These are phyloP conservation scores for Venturia effusa DNA, from an alignment of 2,329 filamentous ascomycete genomes.

Conservation along the genomic window DNA sequence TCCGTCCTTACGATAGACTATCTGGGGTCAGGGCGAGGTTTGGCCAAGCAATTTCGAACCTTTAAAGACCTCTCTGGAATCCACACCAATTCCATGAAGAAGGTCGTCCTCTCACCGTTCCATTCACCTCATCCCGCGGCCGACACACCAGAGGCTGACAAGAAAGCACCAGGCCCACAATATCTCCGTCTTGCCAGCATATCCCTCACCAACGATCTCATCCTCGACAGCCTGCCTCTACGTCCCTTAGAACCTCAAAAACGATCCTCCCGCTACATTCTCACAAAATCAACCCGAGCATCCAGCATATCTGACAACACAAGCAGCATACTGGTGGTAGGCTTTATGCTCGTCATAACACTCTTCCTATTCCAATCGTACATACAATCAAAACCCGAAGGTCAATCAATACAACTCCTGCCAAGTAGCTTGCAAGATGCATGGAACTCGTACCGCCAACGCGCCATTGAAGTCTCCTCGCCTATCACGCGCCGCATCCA, in stretches of 20 bases:
- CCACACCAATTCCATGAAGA: slow-evolving; percentile 46
- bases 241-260: slow-evolving; percentile 36
- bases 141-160: slow-evolving; percentile 12
- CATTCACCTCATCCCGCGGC: slow-evolving; percentile 24
- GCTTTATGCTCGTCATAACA: slow-evolving; percentile 52
- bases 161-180: slow-evolving; percentile 32
- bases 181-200: slow-evolving; percentile 71
- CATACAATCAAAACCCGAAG: slow-evolving; percentile 29
- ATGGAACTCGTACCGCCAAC: not conserved
- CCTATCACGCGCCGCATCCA: not conserved
- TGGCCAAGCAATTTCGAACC: slow-evolving; percentile 31
- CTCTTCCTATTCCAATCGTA: slow-evolving; percentile 43
- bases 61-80: slow-evolving; percentile 45
- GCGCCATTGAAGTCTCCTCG: not conserved
- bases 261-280: slow-evolving; percentile 52
- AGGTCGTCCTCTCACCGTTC: slow-evolving; percentile 36
- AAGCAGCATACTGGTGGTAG: slow-evolving; percentile 45
- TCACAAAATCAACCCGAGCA: slow-evolving; percentile 33
- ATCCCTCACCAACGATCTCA: slow-evolving; percentile 67
- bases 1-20: slow-evolving; percentile 58
- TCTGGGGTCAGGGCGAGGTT: slow-evolving; percentile 36
- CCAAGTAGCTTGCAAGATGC: slow-evolving; percentile 1
- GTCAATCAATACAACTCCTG: not conserved
- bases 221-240: slow-evolving; percentile 70
- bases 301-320: slow-evolving; percentile 35